Evolutionary conservation across 202 grass and related monocot genomes (phyloP).

Genomic region (Carex sylvatica): DNA sequence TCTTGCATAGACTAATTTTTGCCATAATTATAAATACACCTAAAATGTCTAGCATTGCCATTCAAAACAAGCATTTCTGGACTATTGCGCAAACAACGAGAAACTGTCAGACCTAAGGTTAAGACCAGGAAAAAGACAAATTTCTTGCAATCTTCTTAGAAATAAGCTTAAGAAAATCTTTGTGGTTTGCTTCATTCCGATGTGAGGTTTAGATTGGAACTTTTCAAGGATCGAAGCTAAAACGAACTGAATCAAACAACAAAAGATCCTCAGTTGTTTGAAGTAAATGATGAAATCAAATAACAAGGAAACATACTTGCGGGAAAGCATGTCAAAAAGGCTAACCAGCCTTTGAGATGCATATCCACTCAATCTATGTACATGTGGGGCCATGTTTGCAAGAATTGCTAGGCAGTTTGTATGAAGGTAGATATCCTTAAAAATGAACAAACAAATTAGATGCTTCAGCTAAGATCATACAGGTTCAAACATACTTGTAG

Average conservation of each 20-base stretch:
- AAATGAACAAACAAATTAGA: conserved; percentile 22
- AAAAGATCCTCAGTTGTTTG: conserved; percentile 1
- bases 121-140: background rate
- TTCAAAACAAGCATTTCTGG: background rate
- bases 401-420: conserved; percentile 96
- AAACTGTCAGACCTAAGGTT: background rate
- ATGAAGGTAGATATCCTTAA: conserved; percentile 97
- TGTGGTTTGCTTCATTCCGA: background rate
- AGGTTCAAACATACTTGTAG: background rate
- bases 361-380: conserved; percentile 88
- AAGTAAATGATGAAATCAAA: conserved; percentile 18
- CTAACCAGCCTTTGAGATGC: conserved; percentile 99
- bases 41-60: background rate
- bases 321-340: conserved; percentile 99
- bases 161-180: background rate
- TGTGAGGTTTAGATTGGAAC: background rate
- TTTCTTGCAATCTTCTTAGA: background rate
- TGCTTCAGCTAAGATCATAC: background rate
- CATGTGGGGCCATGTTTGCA: conserved; percentile 98
- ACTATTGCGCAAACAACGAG: background rate
- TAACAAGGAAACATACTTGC: conserved; percentile 59
- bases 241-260: conserved; percentile 17
- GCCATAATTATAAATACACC: background rate
- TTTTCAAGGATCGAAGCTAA: background rate
- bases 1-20: background rate